Base-by-base conservation (phyloP, 768 basidiomycete species). In the Leccinellum luteum region DNA sequence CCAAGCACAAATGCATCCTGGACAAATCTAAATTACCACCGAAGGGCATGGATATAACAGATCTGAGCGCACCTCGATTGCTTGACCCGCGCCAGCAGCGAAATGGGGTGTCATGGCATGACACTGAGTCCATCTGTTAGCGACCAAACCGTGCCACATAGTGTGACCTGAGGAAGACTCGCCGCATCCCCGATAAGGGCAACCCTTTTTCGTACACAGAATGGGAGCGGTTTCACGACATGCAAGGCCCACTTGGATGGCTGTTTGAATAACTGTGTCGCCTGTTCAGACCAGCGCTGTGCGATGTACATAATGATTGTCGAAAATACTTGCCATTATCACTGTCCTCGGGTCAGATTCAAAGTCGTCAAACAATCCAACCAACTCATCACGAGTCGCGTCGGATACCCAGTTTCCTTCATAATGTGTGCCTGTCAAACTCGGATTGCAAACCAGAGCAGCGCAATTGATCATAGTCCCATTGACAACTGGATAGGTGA, bases 211-310 rank as follows among this genome's bases (percentile, higher is more conserved):
- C 62, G 66, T 3, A 75, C 72, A 48, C 73, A 81, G 3, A 71
- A 72, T 0, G 75, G 72, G 8, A 84, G 67, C 6, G 73, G 72
- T 14, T 73, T 73, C 31, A 83, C 63, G 30, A 70, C 69, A 51
- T 79, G 76, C 31, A 83, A 60, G 4, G 76, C 75, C 79, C 81
- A 83, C 61, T 69, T 76, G 30, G 70, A 73, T 1, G 76, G 70
- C 6, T 66, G 62, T 9, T 74, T 67, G 27, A 75, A 69, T 34
- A 71, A 70, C 77, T 80, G 12, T 12, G 7, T 44, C 14, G 6
- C 14, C 0, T 7, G 15, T 6, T 28, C 14, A 41, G 17, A n/a
- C 25, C 1, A n/a, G 10, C n/a, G n/a, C n/a, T 15, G 10, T 12
- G 41, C 0, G 2, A n/a, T n/a, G 45, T 15, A 13, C 38, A 41